Evolutionary conservation across 1,284 basidiomycete species (phyloP), one percentile per base, ranked within the genome.

Genomic region (Inonotus obliquus): DNA sequence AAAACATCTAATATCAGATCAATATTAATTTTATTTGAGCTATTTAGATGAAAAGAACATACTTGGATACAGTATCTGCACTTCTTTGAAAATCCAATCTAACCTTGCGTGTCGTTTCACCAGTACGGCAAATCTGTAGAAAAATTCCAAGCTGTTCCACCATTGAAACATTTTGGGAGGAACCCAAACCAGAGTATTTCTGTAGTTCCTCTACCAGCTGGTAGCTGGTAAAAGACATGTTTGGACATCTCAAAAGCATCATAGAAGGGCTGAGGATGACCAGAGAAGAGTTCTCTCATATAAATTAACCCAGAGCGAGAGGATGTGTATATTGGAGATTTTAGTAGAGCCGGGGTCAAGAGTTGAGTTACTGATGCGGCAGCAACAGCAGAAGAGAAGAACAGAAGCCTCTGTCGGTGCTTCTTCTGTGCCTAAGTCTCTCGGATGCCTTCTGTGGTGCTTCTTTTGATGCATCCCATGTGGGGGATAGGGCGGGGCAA

Each of bases 51-150:
- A 14, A 53, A 6, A 29, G 44, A 53, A 60, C 62, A 4, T 25
- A 62, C 60, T 39, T 35, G 4, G 62, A 63, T 1, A 65, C 64
- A 19, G 68, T 67, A n/a, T 67, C 59, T 44, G 39, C 3, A 19
- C 39, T 41, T 5, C 14, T 4, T 13, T 5, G 4, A 41, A 41
- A 41, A 41, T 41, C 39, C 39, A 5, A 39, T 67, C 62, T 49
- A 69, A 65, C 5, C 49, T 32, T 41, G 63, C 59, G 17, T 41
- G 39, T 37, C 60, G 37, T 51, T 64, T 60, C 14, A 27, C 57
- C 27, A 52, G 64, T 1, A 17, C n/a, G 14, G 44, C 27, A 29
- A 49, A 41, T 37, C 14, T 52, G 51, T 14, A 66, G 57, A 48
- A 64, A 66, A 17, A 66, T 61, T 14, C 51, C 65, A 2, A 64